Conservation (phyloP, 106 monocot genomes). For the Xerophyta viscosa region DNA sequence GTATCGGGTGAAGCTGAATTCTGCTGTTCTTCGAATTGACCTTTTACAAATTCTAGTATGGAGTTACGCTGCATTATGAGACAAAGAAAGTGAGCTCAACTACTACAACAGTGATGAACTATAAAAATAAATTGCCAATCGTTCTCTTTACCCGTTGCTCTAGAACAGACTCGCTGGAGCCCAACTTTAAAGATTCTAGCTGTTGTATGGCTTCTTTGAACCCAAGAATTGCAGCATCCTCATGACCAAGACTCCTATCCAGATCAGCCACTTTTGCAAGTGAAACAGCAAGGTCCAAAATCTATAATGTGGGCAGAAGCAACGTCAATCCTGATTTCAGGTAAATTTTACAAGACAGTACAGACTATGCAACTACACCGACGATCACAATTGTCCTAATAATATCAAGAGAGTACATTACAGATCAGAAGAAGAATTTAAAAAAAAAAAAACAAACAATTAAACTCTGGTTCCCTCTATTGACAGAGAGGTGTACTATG, state of each 20-base stretch:
- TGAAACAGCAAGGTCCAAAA: slow-evolving; percentile 75
- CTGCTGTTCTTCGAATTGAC: slow-evolving; percentile 45
- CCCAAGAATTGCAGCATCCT: slow-evolving; percentile 46
- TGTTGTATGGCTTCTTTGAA: slow-evolving; percentile 80
- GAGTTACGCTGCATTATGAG: slow-evolving; percentile 47
- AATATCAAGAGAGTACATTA: too few relatives aligned
- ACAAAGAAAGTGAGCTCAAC: not conserved
- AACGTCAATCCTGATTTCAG: not conserved
- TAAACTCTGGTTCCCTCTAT: not conserved
- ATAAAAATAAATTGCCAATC: not conserved
- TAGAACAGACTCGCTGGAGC: slow-evolving; percentile 39
- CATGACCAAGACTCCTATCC: slow-evolving; percentile 64
- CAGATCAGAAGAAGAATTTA: too few relatives aligned
- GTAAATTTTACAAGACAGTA: not conserved
- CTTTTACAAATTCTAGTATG: slow-evolving; percentile 58
- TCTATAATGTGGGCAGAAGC: slow-evolving; percentile 17
- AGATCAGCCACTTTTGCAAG: slow-evolving; percentile 96
- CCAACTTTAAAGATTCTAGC: slow-evolving; percentile 75
- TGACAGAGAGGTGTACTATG: not conserved
- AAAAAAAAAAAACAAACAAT: not conserved
- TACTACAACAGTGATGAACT: not conserved
- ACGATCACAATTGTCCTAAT: not conserved
- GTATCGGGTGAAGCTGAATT: slow-evolving; percentile 8
- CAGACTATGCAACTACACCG: not conserved
- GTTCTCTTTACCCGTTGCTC: slow-evolving; percentile 48